A percentile compares a stretch with the other conserved stretches of the same genome.
phyloP scores from a whole-genome alignment of 2,329 filamentous ascomycete species.

The Cladophialophora chaetospira region DNA sequence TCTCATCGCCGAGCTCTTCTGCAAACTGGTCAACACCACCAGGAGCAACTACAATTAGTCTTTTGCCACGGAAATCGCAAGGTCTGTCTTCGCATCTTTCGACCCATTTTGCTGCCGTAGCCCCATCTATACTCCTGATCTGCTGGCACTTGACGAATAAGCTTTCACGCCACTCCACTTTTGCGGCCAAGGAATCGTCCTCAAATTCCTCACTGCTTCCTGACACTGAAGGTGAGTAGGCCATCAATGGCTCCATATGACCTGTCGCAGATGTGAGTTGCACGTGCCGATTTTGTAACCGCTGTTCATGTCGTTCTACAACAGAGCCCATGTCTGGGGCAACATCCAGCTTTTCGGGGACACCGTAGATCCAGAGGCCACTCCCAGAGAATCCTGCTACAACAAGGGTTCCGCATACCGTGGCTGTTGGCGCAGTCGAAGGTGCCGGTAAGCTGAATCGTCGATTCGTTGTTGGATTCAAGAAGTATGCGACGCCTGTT shows the following conservation, averaged over 20 bases:
- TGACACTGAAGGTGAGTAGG: slow-evolving; percentile 34
- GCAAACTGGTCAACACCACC: slow-evolving; percentile 63
- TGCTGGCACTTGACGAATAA: slow-evolving; percentile 69
- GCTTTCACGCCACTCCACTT: slow-evolving; percentile 66
- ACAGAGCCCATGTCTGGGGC: slow-evolving; percentile 37
- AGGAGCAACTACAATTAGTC: slow-evolving; percentile 70
- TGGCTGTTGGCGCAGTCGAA: slow-evolving; percentile 68
- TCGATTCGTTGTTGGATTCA: slow-evolving; percentile 58
- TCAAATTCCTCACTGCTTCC: slow-evolving; percentile 32
- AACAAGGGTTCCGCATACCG: slow-evolving; percentile 69
- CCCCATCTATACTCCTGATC: slow-evolving; percentile 65
- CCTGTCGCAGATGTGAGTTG: slow-evolving; percentile 32
- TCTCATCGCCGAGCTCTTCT: slow-evolving; percentile 66
- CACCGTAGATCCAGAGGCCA: slow-evolving; percentile 76
- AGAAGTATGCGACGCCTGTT: slow-evolving; percentile 78
- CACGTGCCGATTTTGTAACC: slow-evolving; percentile 18
- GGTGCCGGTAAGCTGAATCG: slow-evolving; percentile 64
- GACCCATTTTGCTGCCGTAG: slow-evolving; percentile 73
- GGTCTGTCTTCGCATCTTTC: slow-evolving; percentile 55
- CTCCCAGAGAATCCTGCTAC: slow-evolving; percentile 72
- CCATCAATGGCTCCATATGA: slow-evolving; percentile 33
- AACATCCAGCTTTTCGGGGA: slow-evolving; percentile 72
- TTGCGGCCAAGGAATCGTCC: slow-evolving; percentile 37
- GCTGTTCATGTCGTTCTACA: slow-evolving; percentile 32
- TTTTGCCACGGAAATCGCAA: slow-evolving; percentile 35